Base-by-base conservation (phyloP, 306 rosid genomes). In the Fagus crenata region DNA sequence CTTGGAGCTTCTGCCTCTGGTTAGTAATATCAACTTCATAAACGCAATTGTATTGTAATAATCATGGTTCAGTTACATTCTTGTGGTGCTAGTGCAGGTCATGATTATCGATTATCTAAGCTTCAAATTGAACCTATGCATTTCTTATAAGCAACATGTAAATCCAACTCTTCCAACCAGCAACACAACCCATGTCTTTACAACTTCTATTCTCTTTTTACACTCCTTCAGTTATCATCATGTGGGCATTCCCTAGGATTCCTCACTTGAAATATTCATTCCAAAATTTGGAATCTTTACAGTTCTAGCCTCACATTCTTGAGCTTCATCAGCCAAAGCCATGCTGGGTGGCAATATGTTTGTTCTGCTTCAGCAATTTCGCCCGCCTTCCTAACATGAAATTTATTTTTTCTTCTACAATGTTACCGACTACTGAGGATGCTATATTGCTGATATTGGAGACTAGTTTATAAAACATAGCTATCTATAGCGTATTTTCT, bases 1-100 rank as follows among this genome's bases (percentile, higher is more conserved):
- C 41, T 56, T 15, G 76, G 55, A 36, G 69, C 70, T 40, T 78
- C 74, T 82, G 59, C 78, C 46, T 69, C 86, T 2, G 82, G 80
- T 78, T 5, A 67, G 82, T 78, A 46, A 56, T 11, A 33, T 33
- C 15, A 5, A 1, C 43, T 59, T 61, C 15, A 6, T 22, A 15
- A 33, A 69, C 32, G 41, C 7, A 64, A 31, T 42, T n/a, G 9
- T 40, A 6, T 46, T 56, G 54, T 39, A 28, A 58, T 7, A 58
- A 22, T 58, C 32, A 58, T 22, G 64, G 4, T 60, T 12, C 17
- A 32, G 15, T 58, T 58, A 28, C 36, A 58, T 58, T 58, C 36
- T 18, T 3, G 15, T 58, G 65, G 15, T 58, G 65, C 35, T 53
- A 12, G 18, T 53, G 22, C 56, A 53, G 13, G 14, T 53, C 6